phyloP scores from a whole-genome alignment of 768 basidiomycete genomes.

The Podaxis pistillaris region DNA sequence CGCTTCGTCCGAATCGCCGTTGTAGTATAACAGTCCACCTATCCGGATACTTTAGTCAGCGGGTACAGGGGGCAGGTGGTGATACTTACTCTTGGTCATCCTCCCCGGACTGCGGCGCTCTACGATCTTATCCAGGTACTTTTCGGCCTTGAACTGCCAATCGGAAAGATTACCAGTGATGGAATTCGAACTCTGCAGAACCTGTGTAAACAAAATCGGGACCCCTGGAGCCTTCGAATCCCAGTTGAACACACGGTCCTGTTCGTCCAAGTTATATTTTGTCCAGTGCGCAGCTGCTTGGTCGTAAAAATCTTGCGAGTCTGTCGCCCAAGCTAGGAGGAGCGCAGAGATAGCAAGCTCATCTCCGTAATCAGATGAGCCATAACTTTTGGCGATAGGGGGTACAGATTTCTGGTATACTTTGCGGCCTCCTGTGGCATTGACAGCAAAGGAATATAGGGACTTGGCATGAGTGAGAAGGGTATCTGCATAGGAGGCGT shows the following conservation, averaged over 20 bases:
- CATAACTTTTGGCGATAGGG: conserved; percentile 58
- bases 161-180: conserved; percentile 55
- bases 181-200: conserved; percentile 54
- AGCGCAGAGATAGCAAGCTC: conserved; percentile 76
- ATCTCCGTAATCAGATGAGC: conserved; percentile 70
- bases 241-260: conserved; percentile 80
- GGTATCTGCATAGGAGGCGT: conserved; percentile 67
- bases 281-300: conserved; percentile 64
- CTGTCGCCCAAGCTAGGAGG: conserved; percentile 70
- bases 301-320: conserved; percentile 54
- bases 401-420: conserved; percentile 75
- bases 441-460: conserved; percentile 75
- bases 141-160: conserved; percentile 73
- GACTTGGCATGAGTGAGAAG: conserved; percentile 74
- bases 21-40: conserved; percentile 82
- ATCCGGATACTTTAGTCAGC: not conserved
- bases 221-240: conserved; percentile 79
- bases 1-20: conserved; percentile 79
- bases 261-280: conserved; percentile 50
- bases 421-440: conserved; percentile 55
- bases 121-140: conserved; percentile 74
- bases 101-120: conserved; percentile 39
- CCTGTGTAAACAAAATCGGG: conserved; percentile 72
- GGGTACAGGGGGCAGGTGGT: not conserved
- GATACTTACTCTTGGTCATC: conserved; percentile 56